These are phyloP conservation scores for Kwoniella sp. DNA, from an alignment of 768 basidiomycete species.

Conservation along the genomic window DNA sequence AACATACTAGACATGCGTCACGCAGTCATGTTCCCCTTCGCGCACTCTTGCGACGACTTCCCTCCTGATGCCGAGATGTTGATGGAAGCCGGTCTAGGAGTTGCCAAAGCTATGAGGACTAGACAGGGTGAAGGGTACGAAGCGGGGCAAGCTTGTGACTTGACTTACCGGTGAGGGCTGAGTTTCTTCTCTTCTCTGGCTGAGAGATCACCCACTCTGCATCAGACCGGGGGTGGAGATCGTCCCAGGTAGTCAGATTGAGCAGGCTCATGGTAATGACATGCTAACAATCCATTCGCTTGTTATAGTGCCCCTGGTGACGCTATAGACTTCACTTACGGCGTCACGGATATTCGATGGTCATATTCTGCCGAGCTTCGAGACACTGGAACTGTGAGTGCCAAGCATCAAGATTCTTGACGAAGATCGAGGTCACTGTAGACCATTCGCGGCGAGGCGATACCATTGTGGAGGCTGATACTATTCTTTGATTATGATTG, in stretches of 20 bases:
- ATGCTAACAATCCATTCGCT: not conserved
- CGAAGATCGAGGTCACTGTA: too few relatives aligned
- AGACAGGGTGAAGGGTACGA: slow-evolving; percentile 65
- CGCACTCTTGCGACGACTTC: slow-evolving; percentile 66
- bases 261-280: not conserved
- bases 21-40: slow-evolving; percentile 75
- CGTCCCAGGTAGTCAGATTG: not conserved
- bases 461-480: not conserved
- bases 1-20: not conserved
- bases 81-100: slow-evolving; percentile 71
- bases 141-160: slow-evolving; percentile 58
- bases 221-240: not conserved
- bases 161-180: slow-evolving; percentile 51
- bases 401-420: too few relatives aligned
- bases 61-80: slow-evolving; percentile 75
- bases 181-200: too few relatives aligned
- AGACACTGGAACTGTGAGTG: slow-evolving; percentile 70
- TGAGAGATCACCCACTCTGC: too few relatives aligned
- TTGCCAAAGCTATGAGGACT: slow-evolving; percentile 62
- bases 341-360: slow-evolving; percentile 64
- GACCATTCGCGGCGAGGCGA: too few relatives aligned
- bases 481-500: slow-evolving; percentile 1
- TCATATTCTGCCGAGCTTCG: slow-evolving; percentile 67
- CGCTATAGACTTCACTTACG: slow-evolving; percentile 70
- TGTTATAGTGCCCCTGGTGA: slow-evolving; percentile 62